Evolutionary conservation across 768 basidiomycete species (phyloP), one percentile per base, ranked within the genome.

Genomic region (Hygrocybe coccinea): DNA sequence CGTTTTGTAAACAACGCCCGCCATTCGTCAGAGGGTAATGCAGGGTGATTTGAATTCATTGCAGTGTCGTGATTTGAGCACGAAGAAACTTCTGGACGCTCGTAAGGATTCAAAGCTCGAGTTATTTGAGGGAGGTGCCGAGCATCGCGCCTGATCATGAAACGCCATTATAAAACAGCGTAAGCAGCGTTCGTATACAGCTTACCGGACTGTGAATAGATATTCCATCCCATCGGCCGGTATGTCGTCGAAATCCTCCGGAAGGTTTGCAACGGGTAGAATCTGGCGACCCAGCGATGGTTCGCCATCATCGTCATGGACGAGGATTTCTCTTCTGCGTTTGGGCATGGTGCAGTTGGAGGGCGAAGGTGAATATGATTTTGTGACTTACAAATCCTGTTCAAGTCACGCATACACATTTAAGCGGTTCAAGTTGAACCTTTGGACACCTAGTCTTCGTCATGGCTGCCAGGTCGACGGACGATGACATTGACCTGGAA

Each of bases 181-280:
- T 15, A n/a, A 34, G 41, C 19, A 24, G 50, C 19, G 44, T 48
- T 56, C 29, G 17, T 56, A 56, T 50, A 2, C 5, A 6, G 61
- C 74, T 50, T 65, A 89, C 90, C 90, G 80, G 41, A 91, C 90
- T 50, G 82, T 82, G 69, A 91, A 91, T 41, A 92, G 75, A 67
- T 92, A 91, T 62, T 91, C 79, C 77, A 87, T 60, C 2, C 90
- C 90, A 69, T 91, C 85, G 62, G 69, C 67, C 0, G 90, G 89
- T 48, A 77, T 78, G 22, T 74, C 80, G 59, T 81, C 71, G 65
- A 86, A 92, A 64, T 86, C 76, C 17, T 71, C 65, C n/a, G 89
- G 87, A 49, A 92, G 77, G 62, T 84, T 78, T 17, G 90, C 89
- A n/a, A 92, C 87, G 15, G 90, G 90, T 2, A 92, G 76, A 22